Evolutionary conservation across 768 basidiomycete genomes (phyloP), one percentile per base, ranked within the genome.

Genomic region (Suillus decipiens): DNA sequence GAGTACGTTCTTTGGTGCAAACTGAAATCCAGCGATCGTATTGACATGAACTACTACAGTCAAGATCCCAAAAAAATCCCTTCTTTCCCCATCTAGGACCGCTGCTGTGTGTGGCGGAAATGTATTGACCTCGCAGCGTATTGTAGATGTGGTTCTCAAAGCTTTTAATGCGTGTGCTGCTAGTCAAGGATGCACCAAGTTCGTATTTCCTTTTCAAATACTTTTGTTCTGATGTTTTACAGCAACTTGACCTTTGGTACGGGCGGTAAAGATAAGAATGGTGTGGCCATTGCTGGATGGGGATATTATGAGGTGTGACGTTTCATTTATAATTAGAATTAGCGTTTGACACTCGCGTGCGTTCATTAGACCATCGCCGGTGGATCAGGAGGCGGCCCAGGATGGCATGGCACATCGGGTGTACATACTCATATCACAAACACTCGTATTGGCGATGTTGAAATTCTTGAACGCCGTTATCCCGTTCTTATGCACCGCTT

Each of bases 351-450:
- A 56, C 58, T 64, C 59, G 57, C 36, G 34, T 22, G 19, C 57
- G 24, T 55, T 68, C 36, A 61, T 53, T 68, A 95, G 92, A 98
- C 96, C 0, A 95, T 97, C 61, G 94, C 93, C 3, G 96, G 95
- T 9, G 96, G 96, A 24, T 92, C 92, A 5, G 96, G 96, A 5
- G 95, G 96, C 0, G 95, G 96, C 0, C 88, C 91, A 2, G 74
- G 76, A 11, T 96, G 95, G 95, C 87, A 95, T 69, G 96, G 96
- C 4, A 94, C 93, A 17, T 92, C 92, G 31, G 95, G 95, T 8
- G 92, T 96, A 2, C 95, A 96, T 73, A 95, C 93, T 2, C 93
- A 95, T 71, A 95, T 95, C 68, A 95, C 95, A 0, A 95, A 95
- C 74, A 95, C 93, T 11, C 87, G 93, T 12, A 95, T 95, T 48